Base-by-base conservation (phyloP, 2,329 filamentous ascomycete genomes). In the Ophiosphaerella narmari region DNA sequence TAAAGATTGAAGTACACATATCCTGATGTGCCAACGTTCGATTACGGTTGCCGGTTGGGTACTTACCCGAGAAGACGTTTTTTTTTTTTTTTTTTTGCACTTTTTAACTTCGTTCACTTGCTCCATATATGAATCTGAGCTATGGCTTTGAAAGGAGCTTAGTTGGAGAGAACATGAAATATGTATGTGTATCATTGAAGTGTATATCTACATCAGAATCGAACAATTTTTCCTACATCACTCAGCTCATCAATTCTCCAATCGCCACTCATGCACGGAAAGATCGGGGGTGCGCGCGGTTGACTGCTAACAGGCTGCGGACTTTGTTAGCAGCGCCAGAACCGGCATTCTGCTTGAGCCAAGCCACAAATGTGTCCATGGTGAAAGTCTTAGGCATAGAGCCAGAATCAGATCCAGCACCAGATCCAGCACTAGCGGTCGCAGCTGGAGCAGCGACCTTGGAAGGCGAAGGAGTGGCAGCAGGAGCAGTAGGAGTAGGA, bases 341-440 rank as follows among this genome's bases (percentile, higher is more conserved):
- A 43, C 63, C 60, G 21, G 63, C 64, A 44, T 62, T 65, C 43
- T 59, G 49, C 52, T 64, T 59, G 45, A 72, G 60, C 66, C 66
- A 71, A 6, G 63, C 48, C 46, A 72, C 59, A 59, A 71, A 71
- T 52, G 59, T 58, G 45, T 68, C 60, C n/a, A 70, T 56, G 39
- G 67, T 70, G 58, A 70, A 71, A 46, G 60, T 52, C 55, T 68
- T 43, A 8, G 68, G 68, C 33, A 69, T 59, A 24, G 53, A 6
- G 7, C 26, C 16, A 26, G 47, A 50, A 39, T 39, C 46, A 46
- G 59, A 52, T 31, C 50, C 46, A 24, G 60, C n/a, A 14, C 39
- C 41, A 14, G 54, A 52, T 39, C 43, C 47, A 42, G 58, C 48
- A 35, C 50, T 43, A 26, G 60, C 40, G 21, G 55, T 50, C 39